Evolutionary conservation across 345 rosid species (phyloP).

Genomic region (Theobroma cacao): DNA sequence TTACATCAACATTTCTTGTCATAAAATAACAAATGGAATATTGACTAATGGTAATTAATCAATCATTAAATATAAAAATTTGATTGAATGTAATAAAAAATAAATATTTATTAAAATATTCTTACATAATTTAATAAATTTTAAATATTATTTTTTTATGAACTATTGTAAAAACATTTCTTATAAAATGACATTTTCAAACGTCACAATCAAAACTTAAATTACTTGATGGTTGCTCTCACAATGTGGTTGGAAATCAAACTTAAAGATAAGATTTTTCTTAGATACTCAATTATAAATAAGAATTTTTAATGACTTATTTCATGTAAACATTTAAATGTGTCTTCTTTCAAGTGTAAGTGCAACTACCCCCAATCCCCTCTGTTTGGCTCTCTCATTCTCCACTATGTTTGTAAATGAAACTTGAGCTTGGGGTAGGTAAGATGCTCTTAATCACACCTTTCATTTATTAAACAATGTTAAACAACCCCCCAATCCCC

Average conservation of each 20-base stretch:
- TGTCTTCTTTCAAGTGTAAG: neutral
- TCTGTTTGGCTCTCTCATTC: neutral
- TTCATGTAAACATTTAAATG: neutral
- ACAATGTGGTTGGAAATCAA: neutral
- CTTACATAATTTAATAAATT: no score
- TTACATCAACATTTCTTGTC: no score
- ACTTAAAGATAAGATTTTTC: neutral
- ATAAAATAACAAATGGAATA: no score
- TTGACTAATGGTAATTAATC: no score
- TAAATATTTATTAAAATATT: no score
- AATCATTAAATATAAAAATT: no score
- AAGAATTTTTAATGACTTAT: neutral
- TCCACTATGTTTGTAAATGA: neutral
- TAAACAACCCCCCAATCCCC: neutral
- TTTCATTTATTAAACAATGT: neutral
- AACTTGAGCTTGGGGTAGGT: neutral
- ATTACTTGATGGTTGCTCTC: neutral
- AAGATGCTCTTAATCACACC: slow-evolving; percentile 1
- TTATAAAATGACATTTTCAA: no score
- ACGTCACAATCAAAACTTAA: no score
- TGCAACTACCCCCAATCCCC: neutral
- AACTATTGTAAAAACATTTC: no score
- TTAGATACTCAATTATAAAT: neutral
- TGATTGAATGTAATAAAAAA: no score
- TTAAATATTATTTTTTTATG: no score